These are phyloP conservation scores for Rhodotorula sp. DNA, from an alignment of 1,284 basidiomycete species.

Conservation along the genomic window DNA sequence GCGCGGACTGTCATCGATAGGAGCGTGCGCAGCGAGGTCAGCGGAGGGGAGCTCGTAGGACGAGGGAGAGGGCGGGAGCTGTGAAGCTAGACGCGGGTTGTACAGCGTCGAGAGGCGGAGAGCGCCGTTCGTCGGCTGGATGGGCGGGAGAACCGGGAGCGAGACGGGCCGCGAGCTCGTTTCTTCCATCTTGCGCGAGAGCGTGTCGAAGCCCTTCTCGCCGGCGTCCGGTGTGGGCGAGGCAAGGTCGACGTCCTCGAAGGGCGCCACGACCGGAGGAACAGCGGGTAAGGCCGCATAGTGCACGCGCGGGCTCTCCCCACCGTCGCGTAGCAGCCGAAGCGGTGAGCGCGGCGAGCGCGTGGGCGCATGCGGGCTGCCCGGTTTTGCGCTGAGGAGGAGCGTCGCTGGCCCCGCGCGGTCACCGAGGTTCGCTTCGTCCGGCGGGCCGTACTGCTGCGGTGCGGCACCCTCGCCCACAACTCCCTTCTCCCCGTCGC, in stretches of 20 bases:
- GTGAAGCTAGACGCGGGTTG: background rate
- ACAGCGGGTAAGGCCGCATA: too few species aligned
- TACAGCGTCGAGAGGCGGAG: slow-evolving; percentile 10
- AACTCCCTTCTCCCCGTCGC: too few species aligned
- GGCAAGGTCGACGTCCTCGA: slow-evolving; percentile 15
- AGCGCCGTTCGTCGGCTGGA: background rate
- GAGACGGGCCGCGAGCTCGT: background rate
- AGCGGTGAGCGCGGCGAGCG: background rate
- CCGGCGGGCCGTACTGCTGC: background rate
- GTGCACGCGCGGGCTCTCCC: background rate
- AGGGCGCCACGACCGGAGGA: background rate
- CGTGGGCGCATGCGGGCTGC: background rate
- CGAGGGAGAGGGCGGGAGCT: background rate
- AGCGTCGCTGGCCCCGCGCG: background rate
- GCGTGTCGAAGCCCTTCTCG: background rate
- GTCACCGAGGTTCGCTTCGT: background rate
- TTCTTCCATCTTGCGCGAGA: background rate
- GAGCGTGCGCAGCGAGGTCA: background rate
- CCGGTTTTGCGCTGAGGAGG: background rate
- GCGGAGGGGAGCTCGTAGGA: slow-evolving; percentile 3
- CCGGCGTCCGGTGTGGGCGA: slow-evolving; percentile 1
- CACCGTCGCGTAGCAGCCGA: background rate
- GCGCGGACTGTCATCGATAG: background rate
- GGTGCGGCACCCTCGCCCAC: background rate
- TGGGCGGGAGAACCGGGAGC: background rate